Conservation (phyloP, 306 rosid species). For the Acacia melanoxylon region DNA sequence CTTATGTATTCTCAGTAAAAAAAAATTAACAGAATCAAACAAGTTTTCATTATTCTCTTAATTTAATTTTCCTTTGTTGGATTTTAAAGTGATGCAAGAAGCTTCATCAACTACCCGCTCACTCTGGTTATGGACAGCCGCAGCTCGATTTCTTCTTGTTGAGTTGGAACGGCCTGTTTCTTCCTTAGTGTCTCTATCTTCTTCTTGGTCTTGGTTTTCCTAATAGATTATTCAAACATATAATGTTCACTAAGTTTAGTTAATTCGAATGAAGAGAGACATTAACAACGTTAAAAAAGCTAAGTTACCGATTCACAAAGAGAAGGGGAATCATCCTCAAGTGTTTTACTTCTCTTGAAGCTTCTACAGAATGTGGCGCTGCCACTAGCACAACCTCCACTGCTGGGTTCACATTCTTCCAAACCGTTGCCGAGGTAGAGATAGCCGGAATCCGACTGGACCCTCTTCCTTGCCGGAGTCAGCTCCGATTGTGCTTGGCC, state of each 20-base stretch:
- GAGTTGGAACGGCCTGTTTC: constrained; percentile 38
- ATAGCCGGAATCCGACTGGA: constrained; percentile 31
- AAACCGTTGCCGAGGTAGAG: constrained; percentile 14
- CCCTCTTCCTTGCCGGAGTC: constrained; percentile 29
- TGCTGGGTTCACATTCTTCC: constrained; percentile 32
- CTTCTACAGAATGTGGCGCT: constrained; percentile 43
- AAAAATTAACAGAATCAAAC: background rate
- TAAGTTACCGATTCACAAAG: constrained; percentile 43
- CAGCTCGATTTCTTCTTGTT: constrained; percentile 44
- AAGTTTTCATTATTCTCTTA: background rate
- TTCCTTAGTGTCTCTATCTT: constrained; percentile 39
- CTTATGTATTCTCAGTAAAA: background rate
- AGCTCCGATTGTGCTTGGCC: background rate
- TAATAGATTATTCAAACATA: constrained; percentile 16
- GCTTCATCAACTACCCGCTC: constrained; percentile 46
- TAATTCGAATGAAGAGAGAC: background rate
- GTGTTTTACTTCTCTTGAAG: constrained; percentile 45
- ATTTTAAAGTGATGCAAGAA: background rate
- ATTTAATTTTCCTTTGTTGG: background rate
- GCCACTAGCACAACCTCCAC: constrained; percentile 20
- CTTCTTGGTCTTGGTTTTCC: constrained; percentile 38
- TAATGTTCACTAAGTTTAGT: background rate
- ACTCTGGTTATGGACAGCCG: constrained; percentile 60
- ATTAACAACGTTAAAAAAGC: background rate
- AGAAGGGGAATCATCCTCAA: constrained; percentile 52